Percentiles rank a stretch among this genome's conserved stretches.
phyloP scores from a whole-genome alignment of 305 asterid species.

The Fraxinus sp. region DNA sequence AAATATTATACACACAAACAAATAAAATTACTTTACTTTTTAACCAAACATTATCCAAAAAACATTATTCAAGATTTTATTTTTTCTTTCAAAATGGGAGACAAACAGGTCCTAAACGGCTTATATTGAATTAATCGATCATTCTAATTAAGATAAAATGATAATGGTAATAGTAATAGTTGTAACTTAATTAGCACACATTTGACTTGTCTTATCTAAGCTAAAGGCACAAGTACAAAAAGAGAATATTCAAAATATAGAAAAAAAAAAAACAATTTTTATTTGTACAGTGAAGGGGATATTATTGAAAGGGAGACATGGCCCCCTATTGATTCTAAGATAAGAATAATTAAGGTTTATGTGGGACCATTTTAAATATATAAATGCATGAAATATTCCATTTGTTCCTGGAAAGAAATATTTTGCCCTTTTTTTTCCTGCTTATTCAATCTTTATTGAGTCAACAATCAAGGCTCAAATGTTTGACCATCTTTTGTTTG shows the following conservation, averaged over 20 bases:
- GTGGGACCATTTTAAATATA: conserved; percentile 32
- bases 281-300: conserved; percentile 34
- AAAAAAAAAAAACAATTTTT: conserved; percentile 48
- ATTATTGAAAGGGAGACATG: conserved; percentile 35
- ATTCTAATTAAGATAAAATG: not conserved
- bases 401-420: conserved; percentile 8
- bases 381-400: conserved; percentile 42
- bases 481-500: not conserved
- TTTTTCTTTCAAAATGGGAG: too few species aligned
- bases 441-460: conserved; percentile 23
- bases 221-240: conserved; percentile 52
- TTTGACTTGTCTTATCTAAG: conserved; percentile 44
- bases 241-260: conserved; percentile 59
- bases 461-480: conserved; percentile 14
- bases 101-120: not conserved
- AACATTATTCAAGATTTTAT: too few species aligned
- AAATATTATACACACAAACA: too few species aligned
- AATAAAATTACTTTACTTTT: too few species aligned
- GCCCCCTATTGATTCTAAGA: conserved; percentile 28
- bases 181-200: conserved; percentile 9
- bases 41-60: too few species aligned
- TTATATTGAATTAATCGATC: too few species aligned
- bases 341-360: conserved; percentile 29
- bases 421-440: not conserved
- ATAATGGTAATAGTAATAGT: too few species aligned